Evolutionary conservation across 2,329 filamentous ascomycete genomes (phyloP), one percentile per base, ranked within the genome.

Genomic region (Tympanopsis confertula): DNA sequence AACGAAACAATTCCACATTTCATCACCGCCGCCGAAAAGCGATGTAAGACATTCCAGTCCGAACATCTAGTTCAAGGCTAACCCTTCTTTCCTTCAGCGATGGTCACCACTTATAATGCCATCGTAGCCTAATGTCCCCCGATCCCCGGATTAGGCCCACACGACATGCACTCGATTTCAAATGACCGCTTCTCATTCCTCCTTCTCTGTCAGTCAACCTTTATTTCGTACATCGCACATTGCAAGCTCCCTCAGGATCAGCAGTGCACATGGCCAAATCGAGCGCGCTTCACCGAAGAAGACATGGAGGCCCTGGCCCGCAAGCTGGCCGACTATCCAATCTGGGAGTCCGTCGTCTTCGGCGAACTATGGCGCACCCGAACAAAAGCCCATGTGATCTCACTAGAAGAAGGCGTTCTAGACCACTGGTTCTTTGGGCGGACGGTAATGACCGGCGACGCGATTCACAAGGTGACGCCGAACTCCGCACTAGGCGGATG

Each of bases 401-500:
- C 46, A 1, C 32, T 61, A 13, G 51, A 59, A 38, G 59, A 63
- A 45, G 54, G 50, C 13, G 46, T 57, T 2, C 43, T 59, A 13
- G 39, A 49, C 10, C 47, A 51, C 35, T 61, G 57, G 52, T 48
- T 53, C 35, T 51, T 49, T 19, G 53, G 53, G 5, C 46, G 59
- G 12, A 51, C 56, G 13, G 49, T 59, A 5, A 41, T 55, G 0
- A 50, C 59, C 4, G 59, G 59, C 4, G 60, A 62, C 41, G 48
- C 56, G 4, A 53, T 48, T 4, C 56, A 62, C 42, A 62, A 54
- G 52, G 50, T 57, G 48, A 55, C 54, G 5, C 49, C 51, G 1
- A 58, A 57, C 32, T 38, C 50, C 13, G 58, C 54, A 3, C 53
- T 58, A 42, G 58, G 58, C 5, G 58, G 52, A 12, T 61, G 60